Evolutionary conservation across 1,139 yeast species (phyloP).

Genomic region (Blastobotrys buckinghamii): DNA sequence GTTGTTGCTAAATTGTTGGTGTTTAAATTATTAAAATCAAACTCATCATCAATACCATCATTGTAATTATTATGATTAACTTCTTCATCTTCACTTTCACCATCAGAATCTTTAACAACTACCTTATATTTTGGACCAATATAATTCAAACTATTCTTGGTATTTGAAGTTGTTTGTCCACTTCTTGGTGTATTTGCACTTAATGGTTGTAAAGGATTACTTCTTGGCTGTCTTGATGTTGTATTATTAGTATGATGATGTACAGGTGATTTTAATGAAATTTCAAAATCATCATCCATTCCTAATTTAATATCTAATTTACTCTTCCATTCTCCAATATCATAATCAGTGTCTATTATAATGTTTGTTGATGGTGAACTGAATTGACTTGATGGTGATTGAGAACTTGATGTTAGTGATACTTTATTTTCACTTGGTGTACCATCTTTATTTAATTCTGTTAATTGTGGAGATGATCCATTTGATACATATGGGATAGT

Average conservation of each 20-base stretch:
- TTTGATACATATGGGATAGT: not conserved
- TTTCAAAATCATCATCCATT: slow-evolving; percentile 12
- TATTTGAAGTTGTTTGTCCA: not conserved
- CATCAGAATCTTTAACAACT: not conserved
- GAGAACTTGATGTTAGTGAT: not conserved
- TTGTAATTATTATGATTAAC: not conserved
- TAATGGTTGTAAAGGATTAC: slow-evolving; percentile 4
- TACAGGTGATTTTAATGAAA: slow-evolving; percentile 8
- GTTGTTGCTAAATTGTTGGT: not conserved
- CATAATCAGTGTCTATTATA: not conserved
- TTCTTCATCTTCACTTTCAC: not conserved
- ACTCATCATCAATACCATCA: not conserved
- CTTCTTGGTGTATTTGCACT: slow-evolving; percentile 8
- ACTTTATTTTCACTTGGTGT: not conserved
- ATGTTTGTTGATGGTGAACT: not conserved
- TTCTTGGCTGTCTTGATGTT: not conserved
- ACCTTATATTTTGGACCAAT: slow-evolving; percentile 2
- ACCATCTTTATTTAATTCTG: slow-evolving; percentile 2
- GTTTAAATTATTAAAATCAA: not conserved
- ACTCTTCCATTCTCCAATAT: slow-evolving; percentile 11
- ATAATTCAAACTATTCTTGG: not conserved
- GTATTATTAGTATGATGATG: not conserved
- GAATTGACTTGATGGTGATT: not conserved
- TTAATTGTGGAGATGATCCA: not conserved
- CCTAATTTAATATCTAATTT: slow-evolving; percentile 11